Conservation (phyloP, 371 early-diverging fungal genomes). For the Saksenaea oblongispora region DNA sequence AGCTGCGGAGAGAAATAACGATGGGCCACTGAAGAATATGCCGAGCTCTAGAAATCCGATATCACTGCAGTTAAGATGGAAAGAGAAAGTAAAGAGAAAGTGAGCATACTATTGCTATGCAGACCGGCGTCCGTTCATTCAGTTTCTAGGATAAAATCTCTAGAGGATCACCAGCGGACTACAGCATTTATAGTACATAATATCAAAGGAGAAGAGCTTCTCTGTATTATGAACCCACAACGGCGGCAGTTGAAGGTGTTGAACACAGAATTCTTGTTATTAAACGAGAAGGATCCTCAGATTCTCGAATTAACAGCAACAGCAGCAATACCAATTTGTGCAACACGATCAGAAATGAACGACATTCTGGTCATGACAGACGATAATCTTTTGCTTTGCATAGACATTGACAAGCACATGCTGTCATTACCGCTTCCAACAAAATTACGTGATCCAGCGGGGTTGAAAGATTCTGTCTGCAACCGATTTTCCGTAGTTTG, state of each 20-base stretch:
- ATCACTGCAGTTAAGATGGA: not conserved
- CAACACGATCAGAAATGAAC: not conserved
- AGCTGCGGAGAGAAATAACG: not conserved
- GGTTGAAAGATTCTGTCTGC: not conserved
- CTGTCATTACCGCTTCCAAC: not conserved
- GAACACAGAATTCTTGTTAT: not conserved
- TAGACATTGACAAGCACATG: not conserved
- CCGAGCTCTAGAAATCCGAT: slow-evolving; percentile 2
- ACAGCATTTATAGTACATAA: slow-evolving; percentile 16
- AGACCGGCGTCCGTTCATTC: slow-evolving; percentile 1
- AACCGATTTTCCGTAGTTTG: slow-evolving; percentile 1
- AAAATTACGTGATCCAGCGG: not conserved
- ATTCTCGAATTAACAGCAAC: slow-evolving; percentile 10
- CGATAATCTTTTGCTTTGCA: not conserved
- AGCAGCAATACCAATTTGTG: slow-evolving; percentile 12
- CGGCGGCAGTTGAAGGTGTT: not conserved
- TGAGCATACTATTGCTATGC: slow-evolving; percentile 2
- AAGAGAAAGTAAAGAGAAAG: slow-evolving; percentile 10
- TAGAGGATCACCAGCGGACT: not conserved
- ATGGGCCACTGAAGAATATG: not conserved
- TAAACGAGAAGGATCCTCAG: slow-evolving; percentile 5
- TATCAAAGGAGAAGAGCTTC: slow-evolving; percentile 8
- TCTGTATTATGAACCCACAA: slow-evolving; percentile 13
- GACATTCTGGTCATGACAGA: not conserved
- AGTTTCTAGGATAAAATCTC: slow-evolving; percentile 9